Conservation (phyloP, 768 basidiomycete genomes). For the Cystobasidiopsis lactophilus region DNA sequence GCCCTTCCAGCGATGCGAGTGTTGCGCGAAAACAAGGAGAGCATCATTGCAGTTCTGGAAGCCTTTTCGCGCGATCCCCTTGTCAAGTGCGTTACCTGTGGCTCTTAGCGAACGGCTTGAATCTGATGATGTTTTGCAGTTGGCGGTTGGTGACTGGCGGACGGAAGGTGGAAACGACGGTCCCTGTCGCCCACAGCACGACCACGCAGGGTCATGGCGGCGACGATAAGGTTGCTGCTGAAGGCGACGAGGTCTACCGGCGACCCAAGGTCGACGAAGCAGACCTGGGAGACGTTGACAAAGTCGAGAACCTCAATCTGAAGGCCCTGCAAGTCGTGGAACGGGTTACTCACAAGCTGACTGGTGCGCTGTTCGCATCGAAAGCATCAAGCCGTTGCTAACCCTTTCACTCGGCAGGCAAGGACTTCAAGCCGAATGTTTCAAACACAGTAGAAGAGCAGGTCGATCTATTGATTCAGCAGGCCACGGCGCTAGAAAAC, state of each 20-base stretch:
- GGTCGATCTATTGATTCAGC: constrained; percentile 77
- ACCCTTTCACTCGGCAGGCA: constrained; percentile 37
- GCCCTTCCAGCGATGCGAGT: constrained; percentile 98
- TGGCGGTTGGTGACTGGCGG: constrained; percentile 14
- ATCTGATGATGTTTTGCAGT: not conserved
- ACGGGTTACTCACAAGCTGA: constrained; percentile 83
- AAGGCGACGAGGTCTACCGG: not conserved
- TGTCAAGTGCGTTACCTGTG: constrained; percentile 69
- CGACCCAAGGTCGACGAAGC: constrained; percentile 42
- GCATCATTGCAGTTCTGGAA: constrained; percentile 95
- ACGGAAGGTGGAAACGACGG: not conserved
- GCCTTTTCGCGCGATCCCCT: constrained; percentile 97
- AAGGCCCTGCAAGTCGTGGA: constrained; percentile 78
- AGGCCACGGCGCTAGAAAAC: constrained; percentile 51
- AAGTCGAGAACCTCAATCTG: constrained; percentile 65
- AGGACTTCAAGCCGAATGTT: constrained; percentile 74
- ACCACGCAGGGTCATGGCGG: not conserved
- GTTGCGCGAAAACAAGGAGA: constrained; percentile 87
- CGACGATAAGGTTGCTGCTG: not conserved
- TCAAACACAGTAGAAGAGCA: constrained; percentile 53
- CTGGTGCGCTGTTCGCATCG: constrained; percentile 26
- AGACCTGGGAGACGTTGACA: constrained; percentile 69
- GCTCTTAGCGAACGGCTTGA: not conserved
- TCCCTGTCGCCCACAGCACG: not conserved
- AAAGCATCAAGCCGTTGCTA: not conserved